A percentile compares a stretch with the other conserved stretches of the same genome.
Evolutionary conservation across 148 eudicot species (phyloP).

Genomic region (Diospyros kaki): DNA sequence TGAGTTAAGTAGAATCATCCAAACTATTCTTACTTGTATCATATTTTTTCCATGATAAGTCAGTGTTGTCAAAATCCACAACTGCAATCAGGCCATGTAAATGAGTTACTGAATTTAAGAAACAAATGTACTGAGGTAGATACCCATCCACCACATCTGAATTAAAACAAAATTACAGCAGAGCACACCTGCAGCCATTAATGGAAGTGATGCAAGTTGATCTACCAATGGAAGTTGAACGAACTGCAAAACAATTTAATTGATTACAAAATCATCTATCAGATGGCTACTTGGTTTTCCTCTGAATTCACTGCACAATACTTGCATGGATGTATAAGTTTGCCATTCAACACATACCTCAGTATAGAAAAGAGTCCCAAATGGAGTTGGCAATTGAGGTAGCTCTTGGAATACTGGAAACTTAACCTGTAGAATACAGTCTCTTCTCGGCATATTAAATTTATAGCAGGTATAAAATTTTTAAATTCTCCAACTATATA

Average conservation of each 20-base stretch:
- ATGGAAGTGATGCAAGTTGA: constrained; percentile 53
- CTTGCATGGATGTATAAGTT: background rate
- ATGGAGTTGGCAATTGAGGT: constrained; percentile 62
- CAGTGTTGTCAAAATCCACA: constrained; percentile 72
- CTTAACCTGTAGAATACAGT: constrained; percentile 45
- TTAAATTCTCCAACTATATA: background rate
- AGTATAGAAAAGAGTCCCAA: constrained; percentile 52
- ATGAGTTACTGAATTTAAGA: background rate
- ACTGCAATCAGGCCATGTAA: constrained; percentile 33
- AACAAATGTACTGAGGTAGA: background rate
- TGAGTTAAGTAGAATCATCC: background rate
- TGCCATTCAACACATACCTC: constrained; percentile 31
- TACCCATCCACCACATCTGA: background rate
- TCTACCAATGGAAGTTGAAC: constrained; percentile 51
- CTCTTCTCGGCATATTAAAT: background rate
- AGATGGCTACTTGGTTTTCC: background rate
- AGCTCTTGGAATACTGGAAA: constrained; percentile 59
- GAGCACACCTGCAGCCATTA: constrained; percentile 62
- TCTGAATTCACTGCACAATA: background rate
- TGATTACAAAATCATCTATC: background rate
- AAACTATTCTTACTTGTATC: constrained; percentile 49
- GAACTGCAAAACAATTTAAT: constrained; percentile 38
- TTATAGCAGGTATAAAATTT: background rate
- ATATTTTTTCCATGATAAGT: constrained; percentile 65
- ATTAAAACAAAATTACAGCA: constrained; percentile 6